phyloP scores from a whole-genome alignment of 2,329 filamentous ascomycete species.

The Zymoseptoria ardabiliae region DNA sequence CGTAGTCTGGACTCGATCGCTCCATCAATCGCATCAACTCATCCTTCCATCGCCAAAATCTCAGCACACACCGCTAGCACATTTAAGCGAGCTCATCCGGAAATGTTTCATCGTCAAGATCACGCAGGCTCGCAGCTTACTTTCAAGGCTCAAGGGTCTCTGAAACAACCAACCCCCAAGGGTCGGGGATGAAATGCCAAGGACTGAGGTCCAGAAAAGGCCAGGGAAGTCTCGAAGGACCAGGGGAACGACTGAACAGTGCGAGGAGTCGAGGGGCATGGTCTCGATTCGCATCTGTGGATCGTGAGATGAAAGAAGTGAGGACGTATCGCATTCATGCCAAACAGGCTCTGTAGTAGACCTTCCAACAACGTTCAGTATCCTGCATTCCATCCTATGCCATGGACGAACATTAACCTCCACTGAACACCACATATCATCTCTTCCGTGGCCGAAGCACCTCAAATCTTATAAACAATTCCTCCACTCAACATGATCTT shows the following conservation, averaged over 20 bases:
- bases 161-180: not conserved
- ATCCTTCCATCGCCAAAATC: not conserved
- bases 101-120: not conserved
- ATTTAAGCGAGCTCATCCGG: not conserved
- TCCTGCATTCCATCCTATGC: not conserved
- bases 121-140: not conserved
- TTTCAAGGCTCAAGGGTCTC: not conserved
- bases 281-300: no score
- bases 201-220: not conserved
- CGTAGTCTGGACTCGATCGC: no score
- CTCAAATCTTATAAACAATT: constrained; percentile 44
- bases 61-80: not conserved
- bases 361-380: not conserved
- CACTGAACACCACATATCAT: not conserved
- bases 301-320: not conserved
- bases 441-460: not conserved
- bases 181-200: not conserved
- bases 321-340: not conserved
- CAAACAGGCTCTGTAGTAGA: not conserved
- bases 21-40: not conserved
- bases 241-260: not conserved
- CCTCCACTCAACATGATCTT: constrained; percentile 67
- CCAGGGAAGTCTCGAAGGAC: no score
- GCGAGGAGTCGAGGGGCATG: not conserved
- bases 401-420: not conserved